These are phyloP conservation scores for Schwanniomyces yamadae DNA, from an alignment of 805 yeast species.

Conservation along the genomic window DNA sequence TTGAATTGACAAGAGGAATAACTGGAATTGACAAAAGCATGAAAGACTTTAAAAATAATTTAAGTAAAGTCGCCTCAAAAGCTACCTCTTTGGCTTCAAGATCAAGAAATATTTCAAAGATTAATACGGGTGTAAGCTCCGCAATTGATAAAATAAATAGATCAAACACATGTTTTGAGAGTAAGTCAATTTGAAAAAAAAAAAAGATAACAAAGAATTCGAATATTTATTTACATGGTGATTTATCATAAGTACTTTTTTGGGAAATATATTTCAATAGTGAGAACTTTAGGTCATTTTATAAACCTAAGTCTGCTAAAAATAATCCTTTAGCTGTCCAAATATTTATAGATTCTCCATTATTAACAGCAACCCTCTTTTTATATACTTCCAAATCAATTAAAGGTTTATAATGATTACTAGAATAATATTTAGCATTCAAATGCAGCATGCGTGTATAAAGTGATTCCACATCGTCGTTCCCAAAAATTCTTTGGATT, in stretches of 20 bases:
- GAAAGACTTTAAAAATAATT: slow-evolving; percentile 21
- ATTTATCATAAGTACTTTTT: too few relatives aligned
- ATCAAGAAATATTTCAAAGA: slow-evolving; percentile 3
- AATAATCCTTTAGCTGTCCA: slow-evolving; percentile 9
- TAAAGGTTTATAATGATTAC: background rate
- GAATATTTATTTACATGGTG: too few relatives aligned
- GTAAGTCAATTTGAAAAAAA: too few relatives aligned
- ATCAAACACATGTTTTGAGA: too few relatives aligned
- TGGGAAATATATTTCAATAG: background rate
- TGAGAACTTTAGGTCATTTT: background rate
- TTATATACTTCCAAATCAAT: slow-evolving; percentile 9
- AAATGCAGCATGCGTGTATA: slow-evolving; percentile 9
- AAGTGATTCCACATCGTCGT: slow-evolving; percentile 13
- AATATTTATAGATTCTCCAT: slow-evolving; percentile 3
- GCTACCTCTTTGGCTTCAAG: slow-evolving; percentile 9
- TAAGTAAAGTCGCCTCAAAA: slow-evolving; percentile 13
- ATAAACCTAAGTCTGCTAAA: slow-evolving; percentile 1
- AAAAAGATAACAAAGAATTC: too few relatives aligned
- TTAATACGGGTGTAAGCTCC: background rate
- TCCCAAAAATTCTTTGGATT: slow-evolving; percentile 12
- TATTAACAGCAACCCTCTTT: slow-evolving; percentile 4
- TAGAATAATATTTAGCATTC: slow-evolving; percentile 1
- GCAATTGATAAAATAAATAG: too few relatives aligned
- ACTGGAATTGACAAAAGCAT: slow-evolving; percentile 68
- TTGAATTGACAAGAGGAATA: slow-evolving; percentile 49